Percentiles rank a stretch among this genome's conserved stretches.
Conservation (phyloP, 1,284 basidiomycete species). For the Cutaneotrichosporon cutaneum region DNA sequence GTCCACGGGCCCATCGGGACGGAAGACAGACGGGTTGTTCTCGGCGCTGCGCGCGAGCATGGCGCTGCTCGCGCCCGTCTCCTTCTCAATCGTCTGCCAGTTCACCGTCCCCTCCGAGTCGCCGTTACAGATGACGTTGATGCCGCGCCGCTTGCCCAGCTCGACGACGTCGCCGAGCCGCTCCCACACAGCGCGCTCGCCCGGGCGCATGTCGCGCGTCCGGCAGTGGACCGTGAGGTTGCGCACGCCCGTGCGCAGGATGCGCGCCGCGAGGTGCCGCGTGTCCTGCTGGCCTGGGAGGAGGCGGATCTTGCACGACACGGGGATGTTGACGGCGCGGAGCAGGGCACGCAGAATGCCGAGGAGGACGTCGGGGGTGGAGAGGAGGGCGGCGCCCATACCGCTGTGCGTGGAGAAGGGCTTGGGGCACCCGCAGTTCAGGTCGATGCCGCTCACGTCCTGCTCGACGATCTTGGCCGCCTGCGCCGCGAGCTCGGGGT, state of each 20-base stretch:
- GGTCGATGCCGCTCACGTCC: slow-evolving; percentile 81
- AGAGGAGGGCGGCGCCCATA: slow-evolving; percentile 94
- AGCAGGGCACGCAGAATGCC: slow-evolving; percentile 77
- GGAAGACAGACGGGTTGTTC: slow-evolving; percentile 86
- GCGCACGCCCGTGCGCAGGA: slow-evolving; percentile 82
- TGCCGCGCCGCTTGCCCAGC: slow-evolving; percentile 57
- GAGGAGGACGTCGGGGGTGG: slow-evolving; percentile 86
- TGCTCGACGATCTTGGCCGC: slow-evolving; percentile 82
- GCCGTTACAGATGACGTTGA: slow-evolving; percentile 91
- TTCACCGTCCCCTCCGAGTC: slow-evolving; percentile 82
- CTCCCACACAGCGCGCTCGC: slow-evolving; percentile 74
- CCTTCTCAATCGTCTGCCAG: slow-evolving; percentile 67
- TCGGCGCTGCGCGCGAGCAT: slow-evolving; percentile 98
- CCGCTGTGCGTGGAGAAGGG: slow-evolving; percentile 92
- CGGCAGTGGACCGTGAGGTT: slow-evolving; percentile 93
- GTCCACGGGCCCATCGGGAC: slow-evolving; percentile 65
- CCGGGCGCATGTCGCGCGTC: slow-evolving; percentile 86
- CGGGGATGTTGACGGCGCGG: slow-evolving; percentile 71
- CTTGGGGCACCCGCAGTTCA: slow-evolving; percentile 76
- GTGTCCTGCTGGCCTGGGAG: slow-evolving; percentile 84
- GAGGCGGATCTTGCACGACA: slow-evolving; percentile 89
- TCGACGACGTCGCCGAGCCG: slow-evolving; percentile 81
- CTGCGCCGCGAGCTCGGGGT: slow-evolving; percentile 84
- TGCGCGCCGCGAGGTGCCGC: slow-evolving; percentile 77
- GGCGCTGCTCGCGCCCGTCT: slow-evolving; percentile 83